Evolutionary conservation across 2,329 filamentous ascomycete species (phyloP), one percentile per base, ranked within the genome.

Genomic region (Fusarium sulawesiense): DNA sequence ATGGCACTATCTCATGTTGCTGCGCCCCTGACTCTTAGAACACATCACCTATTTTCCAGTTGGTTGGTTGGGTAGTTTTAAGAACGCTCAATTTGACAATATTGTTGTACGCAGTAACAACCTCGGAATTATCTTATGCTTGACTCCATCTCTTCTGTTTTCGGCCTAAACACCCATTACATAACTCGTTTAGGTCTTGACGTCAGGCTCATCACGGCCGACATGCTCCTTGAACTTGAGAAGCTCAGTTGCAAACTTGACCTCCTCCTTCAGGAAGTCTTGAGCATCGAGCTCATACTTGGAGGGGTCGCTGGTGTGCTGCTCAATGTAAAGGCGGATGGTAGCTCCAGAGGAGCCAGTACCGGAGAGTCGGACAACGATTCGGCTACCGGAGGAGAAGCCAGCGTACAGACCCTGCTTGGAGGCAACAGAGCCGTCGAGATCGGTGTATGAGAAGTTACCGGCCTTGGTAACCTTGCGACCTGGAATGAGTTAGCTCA

Each of bases 401-500:
- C 93, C 92, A 80, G 94, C 92, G 79, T 93, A 99, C 74, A 99
- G 90, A 72, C 96, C 96, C 85, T 99, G 96, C 86, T 98, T 97
- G 79, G 94, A 93, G 77, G 93, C 92, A 57, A 98, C 93, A 72
- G 93, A 97, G 67, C 95, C 96, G 77, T 99, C 96, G n/a, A 99
- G 90, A 78, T 99, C 96, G 11, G 93, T 98, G 88, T 99, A 99
- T 32, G 93, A 93, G 82, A 99, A 99, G 87, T 99, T 94, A 72
- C 94, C 96, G 9, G 94, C 95, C 76, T 97, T 93, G 51, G 89
- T 85, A 45, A 98, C 93, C 77, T 93, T 97, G 79, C 92, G 92
- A 70, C 86, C 87, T 89, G 57, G 32, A 3, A 54, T 37, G 23
- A n/a, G 73, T 79, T 56, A 78, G 75, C 30, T 41, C 55, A n/a